Base-by-base conservation (phyloP, 1,284 basidiomycete genomes). In the Cryptococcus hybrid region DNA sequence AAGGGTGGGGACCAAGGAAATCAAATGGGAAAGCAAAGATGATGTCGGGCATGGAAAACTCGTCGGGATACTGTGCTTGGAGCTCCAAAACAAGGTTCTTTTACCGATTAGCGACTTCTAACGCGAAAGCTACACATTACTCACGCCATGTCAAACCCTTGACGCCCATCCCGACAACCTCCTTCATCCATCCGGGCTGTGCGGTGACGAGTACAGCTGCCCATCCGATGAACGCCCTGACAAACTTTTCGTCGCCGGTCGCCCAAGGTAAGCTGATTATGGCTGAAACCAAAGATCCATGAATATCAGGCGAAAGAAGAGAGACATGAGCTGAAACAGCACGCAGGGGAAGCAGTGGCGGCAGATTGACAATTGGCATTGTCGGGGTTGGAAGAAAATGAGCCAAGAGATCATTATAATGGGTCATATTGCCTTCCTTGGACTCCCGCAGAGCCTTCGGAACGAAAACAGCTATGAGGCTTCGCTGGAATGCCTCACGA, bases 211-310 rank as follows among this genome's bases (percentile, higher is more conserved):
- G 85, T 80, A 94, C 90, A 47, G 91, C 90, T 47, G 93, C 85
- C 72, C 97, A 97, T 34, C 88, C 84, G 34, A 86, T 87, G 74
- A 92, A 96, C 11, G 86, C 85, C 75, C 87, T 88, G 53, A 92
- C 92, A 66, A 94, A 90, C 18, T 82, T 79, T 49, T 82, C 81
- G 47, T 84, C 84, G 65, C 94, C 90, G 5, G 87, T 88, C 5
- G 89, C 88, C 96, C 96, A 99, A 5, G 93, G 92, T 66, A 96
- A 82, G 58, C 84, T 84, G 56, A 97, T 82, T 59, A 99, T 87
- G 36, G 92, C 91, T 59, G 94, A 86, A 38, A 98, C 88, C 18
- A 99, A 85, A 0, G 85, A 76, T n/a, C 85, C 80, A 71, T 99
- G 94, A 3, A 84, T 82, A 43, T 65, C 59, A 2, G 71, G 70